Conservation (phyloP, 345 rosid genomes). For the Gossypioides kirkii region DNA sequence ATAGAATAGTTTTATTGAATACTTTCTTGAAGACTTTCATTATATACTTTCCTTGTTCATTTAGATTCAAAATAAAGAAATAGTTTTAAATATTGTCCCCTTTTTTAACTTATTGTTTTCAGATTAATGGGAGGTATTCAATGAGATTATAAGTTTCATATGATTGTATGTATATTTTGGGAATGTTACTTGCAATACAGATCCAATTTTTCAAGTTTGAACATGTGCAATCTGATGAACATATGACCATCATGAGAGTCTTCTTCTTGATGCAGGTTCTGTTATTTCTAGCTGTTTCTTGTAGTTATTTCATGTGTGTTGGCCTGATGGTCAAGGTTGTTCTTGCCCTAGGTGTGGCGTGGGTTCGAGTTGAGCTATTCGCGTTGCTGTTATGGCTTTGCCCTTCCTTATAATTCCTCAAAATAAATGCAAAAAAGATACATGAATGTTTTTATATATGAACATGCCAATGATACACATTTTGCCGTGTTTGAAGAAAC, state of each 20-base stretch:
- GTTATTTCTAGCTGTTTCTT: not conserved
- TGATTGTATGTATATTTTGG: constrained; percentile 83
- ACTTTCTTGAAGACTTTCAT: too few relatives aligned
- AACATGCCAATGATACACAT: not conserved
- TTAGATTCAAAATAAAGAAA: too few relatives aligned
- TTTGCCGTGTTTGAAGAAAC: too few relatives aligned
- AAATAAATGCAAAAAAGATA: not conserved
- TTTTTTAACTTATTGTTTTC: too few relatives aligned
- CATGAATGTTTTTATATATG: not conserved
- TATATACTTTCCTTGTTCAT: too few relatives aligned
- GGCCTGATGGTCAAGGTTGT: too few relatives aligned
- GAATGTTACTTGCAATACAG: constrained; percentile 99
- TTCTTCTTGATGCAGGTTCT: constrained; percentile 94
- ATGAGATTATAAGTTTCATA: constrained; percentile 87
- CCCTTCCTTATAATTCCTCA: too few relatives aligned
- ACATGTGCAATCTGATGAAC: constrained; percentile 98
- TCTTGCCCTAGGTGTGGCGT: too few relatives aligned
- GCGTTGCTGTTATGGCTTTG: too few relatives aligned
- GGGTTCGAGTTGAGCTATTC: too few relatives aligned
- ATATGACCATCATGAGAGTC: constrained; percentile 97
- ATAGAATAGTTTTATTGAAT: too few relatives aligned
- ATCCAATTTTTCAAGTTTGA: constrained; percentile 96
- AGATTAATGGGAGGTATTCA: constrained; percentile 89
- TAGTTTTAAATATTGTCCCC: too few relatives aligned
- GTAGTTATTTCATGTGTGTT: not conserved